Evolutionary conservation across 495 filamentous ascomycete genomes (phyloP), one percentile per base, ranked within the genome.

Genomic region (Penicillium canariense): DNA sequence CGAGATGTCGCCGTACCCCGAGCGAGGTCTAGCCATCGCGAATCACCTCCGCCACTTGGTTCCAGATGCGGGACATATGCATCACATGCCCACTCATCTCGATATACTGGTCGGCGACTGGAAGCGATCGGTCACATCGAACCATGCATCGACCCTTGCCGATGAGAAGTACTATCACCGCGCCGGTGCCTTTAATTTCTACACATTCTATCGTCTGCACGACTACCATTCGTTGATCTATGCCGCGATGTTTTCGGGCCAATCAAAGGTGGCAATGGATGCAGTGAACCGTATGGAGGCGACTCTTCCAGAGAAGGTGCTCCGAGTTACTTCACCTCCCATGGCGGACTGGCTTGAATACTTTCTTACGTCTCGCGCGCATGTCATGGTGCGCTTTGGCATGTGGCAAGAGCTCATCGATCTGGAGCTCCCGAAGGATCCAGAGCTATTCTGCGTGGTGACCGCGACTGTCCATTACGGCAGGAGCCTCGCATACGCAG

Each of bases 331-430:
- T 50, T 81, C 80, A 0, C 84, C 85, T 0, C 82, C 84, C 2
- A 83, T 88, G 81, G 84, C 83, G 0, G 81, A 87, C 60, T 87
- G 84, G 83, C 60, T 87, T 2, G 85, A 88, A 59, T 73, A 72
- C 0, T 87, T 86, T 59, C 52, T 81, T 18, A 71, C 72, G 2
- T 77, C 84, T 66, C 73, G 83, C 3, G 66, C 84, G 4, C 85
- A 88, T 59, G 80, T 81, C 1, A 62, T 85, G n/a, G 75, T 88
- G 26, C 81, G 85, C 1, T 88, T 88, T 35, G 85, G 85, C 0
- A 69, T 62, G 17, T 87, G 84, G 84, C 54, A 81, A 9, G 83
- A 84, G 5, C 68, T 86, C 36, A 63, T 79, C 23, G 43, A 59
- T n/a, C 62, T 82, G 5, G 45, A 67, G 3, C 57, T 83, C 0